Conservation (phyloP, 2,329 filamentous ascomycete genomes). For the Aotearoamyces nothofagi region DNA sequence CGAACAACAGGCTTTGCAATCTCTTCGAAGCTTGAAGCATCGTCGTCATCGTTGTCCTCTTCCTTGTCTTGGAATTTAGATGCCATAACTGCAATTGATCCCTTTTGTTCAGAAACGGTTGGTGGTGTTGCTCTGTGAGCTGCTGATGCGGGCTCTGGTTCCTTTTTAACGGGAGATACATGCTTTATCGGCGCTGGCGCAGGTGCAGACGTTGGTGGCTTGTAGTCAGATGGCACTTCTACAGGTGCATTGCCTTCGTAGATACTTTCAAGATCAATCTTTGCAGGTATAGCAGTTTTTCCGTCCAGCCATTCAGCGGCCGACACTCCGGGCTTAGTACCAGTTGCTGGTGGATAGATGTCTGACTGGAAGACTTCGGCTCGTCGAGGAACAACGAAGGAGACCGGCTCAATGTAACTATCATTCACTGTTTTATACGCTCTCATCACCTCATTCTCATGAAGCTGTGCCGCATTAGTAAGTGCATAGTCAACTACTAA, state of each 20-base stretch:
- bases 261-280: conserved; percentile 85
- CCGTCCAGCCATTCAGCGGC: conserved; percentile 75
- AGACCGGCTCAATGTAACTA: conserved; percentile 85
- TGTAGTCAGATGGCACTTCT: conserved; percentile 59
- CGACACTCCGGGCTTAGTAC: conserved; percentile 66
- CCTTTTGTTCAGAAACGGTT: conserved; percentile 70
- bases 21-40: conserved; percentile 74
- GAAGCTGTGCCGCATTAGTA: conserved; percentile 36
- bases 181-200: conserved; percentile 27
- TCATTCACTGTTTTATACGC: conserved; percentile 98
- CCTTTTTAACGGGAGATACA: conserved; percentile 30
- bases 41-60: conserved; percentile 35
- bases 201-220: conserved; percentile 33
- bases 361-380: conserved; percentile 94
- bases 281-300: conserved; percentile 70
- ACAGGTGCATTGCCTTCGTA: conserved; percentile 73
- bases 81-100: conserved; percentile 72
- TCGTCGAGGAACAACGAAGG: conserved; percentile 88
- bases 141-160: conserved; percentile 33
- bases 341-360: conserved; percentile 79
- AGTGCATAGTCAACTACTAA: background rate
- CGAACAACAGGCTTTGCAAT: conserved; percentile 61
- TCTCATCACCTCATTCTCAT: conserved; percentile 92
- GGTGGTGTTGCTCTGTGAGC: conserved; percentile 39
- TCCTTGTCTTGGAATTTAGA: conserved; percentile 70